Evolutionary conservation across 192 early-diverging fungal species (phyloP), one percentile per base, ranked within the genome.

Genomic region (Chytriomyces confervae): DNA sequence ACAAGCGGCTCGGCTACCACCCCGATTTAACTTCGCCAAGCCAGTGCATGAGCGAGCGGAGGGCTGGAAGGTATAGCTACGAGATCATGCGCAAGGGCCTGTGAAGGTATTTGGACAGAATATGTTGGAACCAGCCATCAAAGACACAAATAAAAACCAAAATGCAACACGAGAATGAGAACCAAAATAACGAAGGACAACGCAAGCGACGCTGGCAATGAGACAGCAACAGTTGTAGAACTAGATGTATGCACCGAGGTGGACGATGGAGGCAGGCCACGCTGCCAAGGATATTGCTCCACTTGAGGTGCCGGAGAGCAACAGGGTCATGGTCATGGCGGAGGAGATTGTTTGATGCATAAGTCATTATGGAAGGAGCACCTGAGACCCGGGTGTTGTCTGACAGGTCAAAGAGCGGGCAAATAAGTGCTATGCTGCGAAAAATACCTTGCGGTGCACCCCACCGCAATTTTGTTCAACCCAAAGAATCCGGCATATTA

Each of bases 361-460:
- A 27, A 13, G 20, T 20, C 24, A 27, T 63, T 10, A 18, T 27
- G n/a, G 27, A 11, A 29, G 13, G 20, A 66, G 11, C 57, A 7
- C 9, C 11, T 24, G 8, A 53, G 10, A 46, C 36, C 62, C 2
- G 18, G 11, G 24, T 27, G 24, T 27, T 27, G 24, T 27, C 24
- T 27, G 24, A 27, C 24, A 86, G 77, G 76, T 89, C 62, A 93
- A 93, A 79, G 87, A 84, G 44, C 86, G 84, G 65, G 92, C 92
- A 50, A 93, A 93, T 77, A 81, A 82, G 60, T 78, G 87, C 51
- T 93, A 92, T 84, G 83, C 89, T 47, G 85, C 84, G 84, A 92
- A 7, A 90, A 93, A 60, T 95, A 96, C 27, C 89, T 95, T 29
- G 92, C 93, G 57, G 91, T 93, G 77, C 97, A 98, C 83, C 91